phyloP scores from a whole-genome alignment of 169 alveolate genomes.

The Cryptosporidium andersoni region DNA sequence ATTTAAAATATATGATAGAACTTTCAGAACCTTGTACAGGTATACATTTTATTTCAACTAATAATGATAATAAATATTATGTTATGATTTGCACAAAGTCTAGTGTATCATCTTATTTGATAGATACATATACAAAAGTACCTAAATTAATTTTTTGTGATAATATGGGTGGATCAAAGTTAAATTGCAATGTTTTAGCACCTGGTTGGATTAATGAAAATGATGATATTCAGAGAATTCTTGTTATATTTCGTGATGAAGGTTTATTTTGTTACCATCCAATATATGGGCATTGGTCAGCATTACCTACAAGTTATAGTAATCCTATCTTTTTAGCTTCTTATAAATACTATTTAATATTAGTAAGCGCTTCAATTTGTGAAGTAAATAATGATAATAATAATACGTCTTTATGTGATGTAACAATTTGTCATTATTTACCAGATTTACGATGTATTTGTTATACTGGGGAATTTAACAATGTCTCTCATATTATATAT shows the following conservation, averaged over 20 bases:
- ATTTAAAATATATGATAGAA: constrained; percentile 41
- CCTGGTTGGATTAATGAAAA: constrained; percentile 24
- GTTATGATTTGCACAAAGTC: constrained; percentile 56
- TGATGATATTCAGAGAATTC: constrained; percentile 1
- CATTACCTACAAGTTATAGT: constrained; percentile 51
- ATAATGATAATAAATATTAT: constrained; percentile 20
- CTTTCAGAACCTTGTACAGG: constrained; percentile 62
- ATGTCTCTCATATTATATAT: constrained; percentile 46
- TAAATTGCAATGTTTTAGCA: constrained; percentile 39
- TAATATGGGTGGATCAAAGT: constrained; percentile 58
- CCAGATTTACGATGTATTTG: constrained; percentile 63
- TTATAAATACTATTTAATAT: constrained; percentile 29
- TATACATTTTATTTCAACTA: constrained; percentile 49
- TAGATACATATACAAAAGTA: background rate
- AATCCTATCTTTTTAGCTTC: constrained; percentile 51
- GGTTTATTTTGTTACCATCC: constrained; percentile 67
- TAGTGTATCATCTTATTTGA: constrained; percentile 17
- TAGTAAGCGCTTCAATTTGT: constrained; percentile 7
- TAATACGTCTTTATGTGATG: constrained; percentile 38
- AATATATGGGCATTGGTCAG: constrained; percentile 57
- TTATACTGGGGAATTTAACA: constrained; percentile 60
- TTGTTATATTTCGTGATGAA: constrained; percentile 59
- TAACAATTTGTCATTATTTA: constrained; percentile 46
- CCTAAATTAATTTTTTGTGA: constrained; percentile 44
- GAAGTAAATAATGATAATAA: background rate